phyloP scores from a whole-genome alignment of 257 asterid genomes.

The Solanum sparsipilum region DNA sequence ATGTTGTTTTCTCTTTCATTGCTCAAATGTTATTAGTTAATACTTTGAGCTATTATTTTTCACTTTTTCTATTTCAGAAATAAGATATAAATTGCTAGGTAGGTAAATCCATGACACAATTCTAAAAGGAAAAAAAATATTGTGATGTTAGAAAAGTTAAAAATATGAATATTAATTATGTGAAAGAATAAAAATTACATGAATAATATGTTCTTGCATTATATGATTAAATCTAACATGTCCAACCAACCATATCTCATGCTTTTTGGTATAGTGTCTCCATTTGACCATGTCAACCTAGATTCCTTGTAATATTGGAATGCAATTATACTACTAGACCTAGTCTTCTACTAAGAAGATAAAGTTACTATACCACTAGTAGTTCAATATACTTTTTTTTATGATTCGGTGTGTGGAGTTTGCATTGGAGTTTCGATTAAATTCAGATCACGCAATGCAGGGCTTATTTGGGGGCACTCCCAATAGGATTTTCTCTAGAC shows the following conservation, averaged over 20 bases:
- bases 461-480: no score
- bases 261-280: not conserved
- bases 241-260: not conserved
- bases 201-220: not conserved
- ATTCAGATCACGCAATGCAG: fast-evolving
- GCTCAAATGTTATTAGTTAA: not conserved
- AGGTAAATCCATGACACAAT: not conserved
- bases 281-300: not conserved
- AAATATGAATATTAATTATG: not conserved
- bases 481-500: no score
- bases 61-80: not conserved
- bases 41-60: not conserved
- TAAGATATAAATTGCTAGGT: not conserved
- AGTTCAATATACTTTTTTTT: no score
- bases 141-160: not conserved
- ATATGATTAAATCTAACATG: not conserved
- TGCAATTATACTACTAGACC: not conserved
- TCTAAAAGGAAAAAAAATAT: not conserved
- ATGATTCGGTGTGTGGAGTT: fast-evolving
- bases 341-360: not conserved
- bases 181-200: not conserved
- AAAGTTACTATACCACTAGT: not conserved
- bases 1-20: not conserved
- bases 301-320: not conserved
- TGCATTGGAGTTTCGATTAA: fast-evolving